phyloP scores from a whole-genome alignment of 2,329 filamentous ascomycete genomes.

The Sphaceloma murrayae region DNA sequence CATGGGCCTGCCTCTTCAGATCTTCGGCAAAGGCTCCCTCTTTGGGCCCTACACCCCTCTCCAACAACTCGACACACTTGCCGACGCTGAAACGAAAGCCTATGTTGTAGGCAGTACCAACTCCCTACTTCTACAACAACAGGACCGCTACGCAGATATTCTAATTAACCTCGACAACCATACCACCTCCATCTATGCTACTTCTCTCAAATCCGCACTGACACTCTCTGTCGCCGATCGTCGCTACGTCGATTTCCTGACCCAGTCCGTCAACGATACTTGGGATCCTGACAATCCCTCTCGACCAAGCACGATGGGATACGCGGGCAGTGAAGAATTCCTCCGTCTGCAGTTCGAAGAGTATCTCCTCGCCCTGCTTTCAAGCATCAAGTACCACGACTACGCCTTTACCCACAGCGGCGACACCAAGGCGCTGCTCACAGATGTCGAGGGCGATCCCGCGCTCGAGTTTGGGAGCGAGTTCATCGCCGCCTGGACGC shows the following conservation, averaged over 20 bases:
- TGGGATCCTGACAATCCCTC: slow-evolving; percentile 90
- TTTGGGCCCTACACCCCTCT: slow-evolving; percentile 95
- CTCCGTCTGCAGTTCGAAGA: slow-evolving; percentile 96
- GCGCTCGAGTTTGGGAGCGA: slow-evolving; percentile 72
- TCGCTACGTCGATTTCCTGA: slow-evolving; percentile 93
- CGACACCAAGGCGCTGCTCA: slow-evolving; percentile 51
- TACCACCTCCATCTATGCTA: slow-evolving; percentile 71
- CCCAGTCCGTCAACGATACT: slow-evolving; percentile 85
- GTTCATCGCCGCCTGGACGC: slow-evolving; percentile 79
- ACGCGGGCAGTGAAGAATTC: slow-evolving; percentile 92
- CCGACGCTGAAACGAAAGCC: slow-evolving; percentile 88
- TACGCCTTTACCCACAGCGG: slow-evolving; percentile 37
- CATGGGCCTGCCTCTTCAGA: slow-evolving; percentile 87
- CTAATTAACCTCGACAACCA: slow-evolving; percentile 92
- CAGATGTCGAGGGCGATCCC: slow-evolving; percentile 68
- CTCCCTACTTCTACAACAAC: slow-evolving; percentile 84
- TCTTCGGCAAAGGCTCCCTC: slow-evolving; percentile 91
- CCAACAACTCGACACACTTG: slow-evolving; percentile 87
- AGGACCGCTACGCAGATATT: slow-evolving; percentile 90
- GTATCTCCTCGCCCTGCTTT: slow-evolving; percentile 81
- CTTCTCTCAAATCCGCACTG: slow-evolving; percentile 65
- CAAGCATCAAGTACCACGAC: slow-evolving; percentile 75
- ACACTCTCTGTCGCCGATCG: slow-evolving; percentile 76
- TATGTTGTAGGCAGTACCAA: slow-evolving; percentile 98
- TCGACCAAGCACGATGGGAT: slow-evolving; percentile 87